Conservation (phyloP, 2,329 filamentous ascomycete species). For the Ambrosiella beaveri region DNA sequence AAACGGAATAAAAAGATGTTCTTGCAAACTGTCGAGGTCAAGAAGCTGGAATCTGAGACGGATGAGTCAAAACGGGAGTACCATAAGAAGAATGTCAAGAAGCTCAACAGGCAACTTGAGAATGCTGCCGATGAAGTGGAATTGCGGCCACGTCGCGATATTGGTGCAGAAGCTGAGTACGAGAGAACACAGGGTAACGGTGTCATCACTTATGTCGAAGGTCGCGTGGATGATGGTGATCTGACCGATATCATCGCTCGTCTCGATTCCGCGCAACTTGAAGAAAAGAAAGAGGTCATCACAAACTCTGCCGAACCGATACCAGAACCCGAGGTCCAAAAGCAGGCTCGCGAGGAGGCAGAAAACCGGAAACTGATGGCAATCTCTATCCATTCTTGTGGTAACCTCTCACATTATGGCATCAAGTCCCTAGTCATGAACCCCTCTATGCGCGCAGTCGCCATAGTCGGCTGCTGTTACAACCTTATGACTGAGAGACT, state of each 20-base stretch:
- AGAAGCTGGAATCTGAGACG: constrained; percentile 30
- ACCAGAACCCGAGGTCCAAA: constrained; percentile 5
- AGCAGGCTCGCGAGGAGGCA: constrained; percentile 16
- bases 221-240: constrained; percentile 56
- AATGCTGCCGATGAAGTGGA: constrained; percentile 20
- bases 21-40: constrained; percentile 32
- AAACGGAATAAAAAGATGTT: constrained; percentile 74
- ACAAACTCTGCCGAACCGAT: constrained; percentile 16
- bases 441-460: constrained; percentile 69
- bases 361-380: constrained; percentile 45
- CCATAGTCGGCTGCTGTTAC: constrained; percentile 96
- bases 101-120: constrained; percentile 11
- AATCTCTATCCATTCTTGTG: constrained; percentile 90
- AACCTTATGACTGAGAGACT: constrained; percentile 86
- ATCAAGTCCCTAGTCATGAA: constrained; percentile 76
- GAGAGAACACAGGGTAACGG: constrained; percentile 44
- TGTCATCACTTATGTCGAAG: constrained; percentile 61
- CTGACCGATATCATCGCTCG: constrained; percentile 48
- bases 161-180: constrained; percentile 30
- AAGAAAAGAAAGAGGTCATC: constrained; percentile 5
- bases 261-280: constrained; percentile 25
- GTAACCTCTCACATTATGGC: constrained; percentile 90
- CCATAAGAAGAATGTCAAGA: constrained; percentile 11
- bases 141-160: constrained; percentile 31
- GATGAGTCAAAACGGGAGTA: constrained; percentile 20